phyloP scores from a whole-genome alignment of 495 filamentous ascomycete species.

The Thermothielavioides terrestris region DNA sequence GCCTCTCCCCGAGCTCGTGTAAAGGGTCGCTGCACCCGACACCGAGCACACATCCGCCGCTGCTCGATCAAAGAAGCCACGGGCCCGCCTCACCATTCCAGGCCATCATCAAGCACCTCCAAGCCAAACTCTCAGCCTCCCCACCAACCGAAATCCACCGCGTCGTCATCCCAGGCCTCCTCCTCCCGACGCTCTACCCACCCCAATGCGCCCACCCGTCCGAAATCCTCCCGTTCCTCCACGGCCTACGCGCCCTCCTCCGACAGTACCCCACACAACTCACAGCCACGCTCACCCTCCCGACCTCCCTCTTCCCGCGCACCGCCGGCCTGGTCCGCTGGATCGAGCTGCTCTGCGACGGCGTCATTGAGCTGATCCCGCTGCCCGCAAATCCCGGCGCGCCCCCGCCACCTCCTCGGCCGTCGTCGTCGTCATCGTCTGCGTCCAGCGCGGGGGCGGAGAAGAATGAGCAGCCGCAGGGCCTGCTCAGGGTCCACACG shows the following conservation, averaged over 20 bases:
- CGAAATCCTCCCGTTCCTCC: conserved; percentile 74
- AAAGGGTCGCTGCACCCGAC: conserved; percentile 39
- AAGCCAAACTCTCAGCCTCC: conserved; percentile 47
- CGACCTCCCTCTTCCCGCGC: conserved; percentile 73
- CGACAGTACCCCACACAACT: conserved; percentile 55
- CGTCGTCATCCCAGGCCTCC: conserved; percentile 69
- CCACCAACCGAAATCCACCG: conserved; percentile 62
- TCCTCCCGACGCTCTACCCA: conserved; percentile 77
- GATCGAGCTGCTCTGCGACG: conserved; percentile 79
- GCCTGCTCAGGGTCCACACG: conserved; percentile 71
- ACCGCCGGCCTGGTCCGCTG: conserved; percentile 70
- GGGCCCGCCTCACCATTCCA: conserved; percentile 49
- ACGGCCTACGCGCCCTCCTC: conserved; percentile 66
- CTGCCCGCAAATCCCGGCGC: conserved; percentile 62
- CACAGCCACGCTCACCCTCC: conserved; percentile 68
- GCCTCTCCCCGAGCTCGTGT: conserved; percentile 50
- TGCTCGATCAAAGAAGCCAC: conserved; percentile 6
- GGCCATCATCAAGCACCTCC: conserved; percentile 53
- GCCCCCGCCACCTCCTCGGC: conserved; percentile 37
- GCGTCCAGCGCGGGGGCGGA: conserved; percentile 22
- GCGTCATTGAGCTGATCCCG: conserved; percentile 79
- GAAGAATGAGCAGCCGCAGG: conserved; percentile 67
- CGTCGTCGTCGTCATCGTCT: not conserved
- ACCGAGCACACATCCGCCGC: conserved; percentile 30
- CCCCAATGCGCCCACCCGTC: conserved; percentile 55